Base-by-base conservation (phyloP, 768 basidiomycete genomes). In the Amanita muscaria region DNA sequence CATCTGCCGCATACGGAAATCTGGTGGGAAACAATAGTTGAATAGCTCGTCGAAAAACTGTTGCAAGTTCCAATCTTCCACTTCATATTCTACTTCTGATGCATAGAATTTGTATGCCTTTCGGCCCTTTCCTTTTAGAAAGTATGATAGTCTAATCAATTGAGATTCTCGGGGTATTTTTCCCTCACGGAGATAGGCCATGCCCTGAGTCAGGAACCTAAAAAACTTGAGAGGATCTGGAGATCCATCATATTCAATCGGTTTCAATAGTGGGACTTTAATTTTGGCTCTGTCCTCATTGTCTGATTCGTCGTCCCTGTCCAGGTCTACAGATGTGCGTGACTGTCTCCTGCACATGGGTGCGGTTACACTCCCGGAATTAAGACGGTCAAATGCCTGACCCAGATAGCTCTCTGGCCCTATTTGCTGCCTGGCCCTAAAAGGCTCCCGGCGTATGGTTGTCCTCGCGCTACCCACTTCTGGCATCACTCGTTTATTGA, bases 11-110 rank as follows among this genome's bases (percentile, higher is more conserved):
- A 49, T 35, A 1, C 53, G 23, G 46, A 52, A 67, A 38, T 64
- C 49, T 0, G 54, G 14, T 4, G 64, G 67, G 45, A 68, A 68
- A 24, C 58, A 64, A 16, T 57, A 56, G 27, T 65, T 57, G 31
- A 60, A 67, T 2, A 67, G 23, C 16, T 46, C 60, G 3, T 35
- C 21, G 32, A 65, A 62, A 48, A 66, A 64, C 4, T 51, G 25
- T 3, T 48, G 19, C 0, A 62, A 19, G 3, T 19, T 50, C 56
- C 56, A 66, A 2, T 49, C n/a, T 9, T 54, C 36, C 0, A 49
- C 46, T 2, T 51, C 41, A 1, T 35, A 16, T 0, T 55, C 44
- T 0, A 66, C 57, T 8, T 55, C 49, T 2, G 42, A 46, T 10
- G 51, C 54, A 23, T 61, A 65, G 27, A 55, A 65, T 6, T 49